These are phyloP conservation scores for Tricladium varicosporioides DNA, from an alignment of 2,329 filamentous ascomycete species.

Conservation along the genomic window DNA sequence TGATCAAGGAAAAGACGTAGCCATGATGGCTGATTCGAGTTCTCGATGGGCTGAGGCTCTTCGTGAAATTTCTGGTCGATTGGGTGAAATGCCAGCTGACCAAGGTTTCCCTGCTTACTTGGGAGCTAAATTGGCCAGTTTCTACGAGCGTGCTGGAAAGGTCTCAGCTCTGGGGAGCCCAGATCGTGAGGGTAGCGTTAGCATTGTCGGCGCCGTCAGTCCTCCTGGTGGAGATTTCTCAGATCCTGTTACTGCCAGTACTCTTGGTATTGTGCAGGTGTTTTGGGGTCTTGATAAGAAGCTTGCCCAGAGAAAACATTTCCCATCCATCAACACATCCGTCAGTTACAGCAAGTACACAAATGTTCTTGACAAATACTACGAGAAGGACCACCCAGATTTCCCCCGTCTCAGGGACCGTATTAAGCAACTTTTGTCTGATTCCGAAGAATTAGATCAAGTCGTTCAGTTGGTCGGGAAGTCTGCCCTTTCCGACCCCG, in stretches of 20 bases:
- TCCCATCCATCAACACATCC: slow-evolving; percentile 95
- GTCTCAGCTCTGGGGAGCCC: slow-evolving; percentile 84
- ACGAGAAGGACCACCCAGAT: slow-evolving; percentile 89
- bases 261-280: slow-evolving; percentile 95
- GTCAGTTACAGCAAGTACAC: slow-evolving; percentile 98
- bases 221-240: slow-evolving; percentile 99
- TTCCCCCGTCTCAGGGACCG: slow-evolving; percentile 91
- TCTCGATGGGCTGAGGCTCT: slow-evolving; percentile 98
- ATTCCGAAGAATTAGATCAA: slow-evolving; percentile 96
- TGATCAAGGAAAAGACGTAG: slow-evolving; percentile 94
- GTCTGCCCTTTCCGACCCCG: slow-evolving; percentile 88
- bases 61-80: slow-evolving; percentile 96
- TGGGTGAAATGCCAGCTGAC: slow-evolving; percentile 99
- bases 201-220: slow-evolving; percentile 95
- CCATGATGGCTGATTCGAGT: slow-evolving; percentile 99
- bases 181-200: slow-evolving; percentile 86
- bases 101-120: slow-evolving; percentile 99
- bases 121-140: slow-evolving; percentile 93
- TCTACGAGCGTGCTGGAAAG: slow-evolving; percentile 97
- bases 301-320: slow-evolving; percentile 97
- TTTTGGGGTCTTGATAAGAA: slow-evolving; percentile 99
- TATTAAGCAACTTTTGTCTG: slow-evolving; percentile 89
- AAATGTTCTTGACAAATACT: slow-evolving; percentile 82
- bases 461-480: slow-evolving; percentile 98
- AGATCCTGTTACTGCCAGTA: slow-evolving; percentile 91